Evolutionary conservation across 768 basidiomycete species (phyloP).

Genomic region (Pleurotus giganteus): DNA sequence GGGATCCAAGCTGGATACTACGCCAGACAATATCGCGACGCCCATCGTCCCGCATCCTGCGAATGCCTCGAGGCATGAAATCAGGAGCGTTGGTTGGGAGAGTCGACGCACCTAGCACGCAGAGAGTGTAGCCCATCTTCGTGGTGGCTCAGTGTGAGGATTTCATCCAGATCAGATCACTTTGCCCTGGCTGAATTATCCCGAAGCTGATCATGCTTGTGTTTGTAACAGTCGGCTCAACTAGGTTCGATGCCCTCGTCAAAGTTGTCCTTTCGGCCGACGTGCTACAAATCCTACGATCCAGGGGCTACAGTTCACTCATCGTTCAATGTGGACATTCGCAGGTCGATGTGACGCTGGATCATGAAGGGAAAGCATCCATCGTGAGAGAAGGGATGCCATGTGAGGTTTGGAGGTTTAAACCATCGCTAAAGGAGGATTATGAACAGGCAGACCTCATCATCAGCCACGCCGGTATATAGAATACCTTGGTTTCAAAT

Average conservation of each 20-base stretch:
- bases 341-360: constrained; percentile 33
- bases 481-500: constrained; percentile 5
- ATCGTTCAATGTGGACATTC: constrained; percentile 82
- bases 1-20: constrained; percentile 76
- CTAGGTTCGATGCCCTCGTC: constrained; percentile 77
- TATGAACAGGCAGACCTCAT: constrained; percentile 72
- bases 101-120: constrained; percentile 65
- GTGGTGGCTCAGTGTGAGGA: not conserved
- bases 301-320: constrained; percentile 56
- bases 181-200: not conserved
- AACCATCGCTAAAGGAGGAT: constrained; percentile 64
- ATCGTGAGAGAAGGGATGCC: constrained; percentile 39
- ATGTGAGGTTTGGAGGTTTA: constrained; percentile 73
- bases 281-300: constrained; percentile 53
- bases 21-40: constrained; percentile 89
- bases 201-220: constrained; percentile 34
- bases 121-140: constrained; percentile 89
- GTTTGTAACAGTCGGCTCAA: constrained; percentile 90
- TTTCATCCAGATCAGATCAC: not conserved
- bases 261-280: constrained; percentile 51
- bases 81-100: not conserved
- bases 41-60: constrained; percentile 98
- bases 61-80: constrained; percentile 17
- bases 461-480: constrained; percentile 90
- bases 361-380: constrained; percentile 19